These are phyloP conservation scores for Phytopythium montanum DNA, from an alignment of 352 stramenopile species.

Conservation along the genomic window DNA sequence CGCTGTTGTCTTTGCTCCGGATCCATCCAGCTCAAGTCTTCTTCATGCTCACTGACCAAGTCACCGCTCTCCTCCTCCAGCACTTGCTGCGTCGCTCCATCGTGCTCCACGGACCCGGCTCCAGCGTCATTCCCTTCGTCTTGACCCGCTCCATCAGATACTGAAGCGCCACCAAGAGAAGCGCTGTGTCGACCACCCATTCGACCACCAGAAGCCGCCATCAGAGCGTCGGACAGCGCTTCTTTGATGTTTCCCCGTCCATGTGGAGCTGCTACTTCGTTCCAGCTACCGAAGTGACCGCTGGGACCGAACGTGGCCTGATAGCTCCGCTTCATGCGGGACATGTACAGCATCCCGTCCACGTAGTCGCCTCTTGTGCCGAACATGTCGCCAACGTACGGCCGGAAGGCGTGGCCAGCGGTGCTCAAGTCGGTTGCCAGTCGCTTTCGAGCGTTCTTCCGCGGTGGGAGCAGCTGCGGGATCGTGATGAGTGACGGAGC, in stretches of 20 bases:
- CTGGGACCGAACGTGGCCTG: slow-evolving; percentile 32
- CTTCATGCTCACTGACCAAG: background rate
- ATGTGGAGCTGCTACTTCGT: background rate
- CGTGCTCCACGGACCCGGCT: too few relatives aligned
- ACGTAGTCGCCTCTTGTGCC: slow-evolving; percentile 78
- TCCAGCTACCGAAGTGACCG: background rate
- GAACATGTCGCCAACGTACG: slow-evolving; percentile 80
- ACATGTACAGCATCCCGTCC: slow-evolving; percentile 87
- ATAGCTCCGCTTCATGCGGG: slow-evolving; percentile 75
- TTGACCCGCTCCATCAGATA: background rate
- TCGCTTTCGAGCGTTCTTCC: slow-evolving; percentile 52
- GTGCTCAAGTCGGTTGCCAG: slow-evolving; percentile 23
- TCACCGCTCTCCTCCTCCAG: background rate
- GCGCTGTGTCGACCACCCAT: slow-evolving; percentile 1
- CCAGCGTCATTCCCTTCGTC: background rate
- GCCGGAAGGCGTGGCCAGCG: slow-evolving; percentile 39
- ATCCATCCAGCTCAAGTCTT: slow-evolving; percentile 2
- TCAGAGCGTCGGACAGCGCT: slow-evolving; percentile 2
- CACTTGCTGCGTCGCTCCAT: background rate
- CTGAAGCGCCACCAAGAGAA: background rate
- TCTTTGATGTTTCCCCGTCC: slow-evolving; percentile 8
- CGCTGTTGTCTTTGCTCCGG: slow-evolving; percentile 28
- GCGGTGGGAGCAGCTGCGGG: slow-evolving; percentile 14
- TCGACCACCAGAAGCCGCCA: background rate
- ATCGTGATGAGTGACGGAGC: slow-evolving; percentile 11